These are phyloP conservation scores for Ophiostoma pallidulum DNA, from an alignment of 2,329 filamentous ascomycete genomes.

Conservation along the genomic window DNA sequence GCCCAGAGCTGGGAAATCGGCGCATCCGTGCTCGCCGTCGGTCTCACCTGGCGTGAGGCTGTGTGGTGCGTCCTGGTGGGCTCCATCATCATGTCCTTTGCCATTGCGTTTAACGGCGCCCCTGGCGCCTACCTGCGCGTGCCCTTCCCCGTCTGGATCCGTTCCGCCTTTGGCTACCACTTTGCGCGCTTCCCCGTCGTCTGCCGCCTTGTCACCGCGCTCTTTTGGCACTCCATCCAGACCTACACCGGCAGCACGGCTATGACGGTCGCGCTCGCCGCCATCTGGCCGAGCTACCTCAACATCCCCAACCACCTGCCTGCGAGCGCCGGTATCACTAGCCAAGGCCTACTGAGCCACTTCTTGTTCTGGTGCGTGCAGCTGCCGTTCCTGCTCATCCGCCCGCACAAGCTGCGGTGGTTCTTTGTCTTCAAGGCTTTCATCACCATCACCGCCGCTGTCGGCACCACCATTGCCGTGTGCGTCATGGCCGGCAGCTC, in stretches of 20 bases:
- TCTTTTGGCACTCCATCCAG: conserved; percentile 29
- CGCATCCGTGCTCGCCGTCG: conserved; percentile 1
- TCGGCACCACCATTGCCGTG: conserved; percentile 24
- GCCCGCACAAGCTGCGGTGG: conserved; percentile 38
- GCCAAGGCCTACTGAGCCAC: conserved; percentile 40
- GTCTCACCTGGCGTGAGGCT: conserved; percentile 29
- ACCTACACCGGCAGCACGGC: conserved; percentile 24
- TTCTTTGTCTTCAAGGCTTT: conserved; percentile 34
- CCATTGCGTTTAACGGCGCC: conserved; percentile 36
- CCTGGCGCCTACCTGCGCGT: conserved; percentile 35
- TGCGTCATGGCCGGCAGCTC: conserved; percentile 17
- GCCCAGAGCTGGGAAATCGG: conserved; percentile 1
- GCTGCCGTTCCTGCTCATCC: conserved; percentile 40
- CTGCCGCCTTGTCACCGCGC: conserved; percentile 22
- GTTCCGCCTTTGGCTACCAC: conserved; percentile 25
- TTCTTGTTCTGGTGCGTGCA: conserved; percentile 42
- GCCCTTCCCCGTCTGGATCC: conserved; percentile 28
- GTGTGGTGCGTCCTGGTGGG: conserved; percentile 43
- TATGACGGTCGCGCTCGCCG: conserved; percentile 24
- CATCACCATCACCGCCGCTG: conserved; percentile 24
- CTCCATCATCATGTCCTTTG: conserved; percentile 47
- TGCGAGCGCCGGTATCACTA: conserved; percentile 34
- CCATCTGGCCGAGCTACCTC: conserved; percentile 33
- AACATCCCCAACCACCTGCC: conserved; percentile 33
- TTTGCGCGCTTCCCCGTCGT: conserved; percentile 23